These are phyloP conservation scores for Aeschynomene evenia DNA, from an alignment of 306 rosid genomes.

Conservation along the genomic window DNA sequence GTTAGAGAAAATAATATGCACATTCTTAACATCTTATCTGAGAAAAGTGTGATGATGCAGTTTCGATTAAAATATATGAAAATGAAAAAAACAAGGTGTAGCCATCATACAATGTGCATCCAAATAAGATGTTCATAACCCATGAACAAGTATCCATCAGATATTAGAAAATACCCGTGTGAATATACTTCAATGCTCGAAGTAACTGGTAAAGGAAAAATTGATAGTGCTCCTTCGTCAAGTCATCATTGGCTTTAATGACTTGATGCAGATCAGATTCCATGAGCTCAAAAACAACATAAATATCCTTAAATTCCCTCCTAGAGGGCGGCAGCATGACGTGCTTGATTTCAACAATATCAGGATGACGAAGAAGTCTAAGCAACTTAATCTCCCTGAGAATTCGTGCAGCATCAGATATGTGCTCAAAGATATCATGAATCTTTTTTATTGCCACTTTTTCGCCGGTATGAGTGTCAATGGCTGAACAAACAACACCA, in stretches of 20 bases:
- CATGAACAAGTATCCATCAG: constrained; percentile 11
- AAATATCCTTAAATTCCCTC: constrained; percentile 84
- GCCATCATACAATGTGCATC: not conserved
- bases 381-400: constrained; percentile 98
- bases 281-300: constrained; percentile 95
- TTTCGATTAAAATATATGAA: not conserved
- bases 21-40: not conserved
- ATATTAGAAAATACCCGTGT: constrained; percentile 56
- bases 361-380: constrained; percentile 92
- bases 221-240: constrained; percentile 89
- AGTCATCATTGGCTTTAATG: constrained; percentile 86
- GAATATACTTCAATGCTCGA: constrained; percentile 94
- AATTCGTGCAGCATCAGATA: constrained; percentile 95
- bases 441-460: constrained; percentile 94
- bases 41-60: constrained; percentile 13
- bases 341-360: constrained; percentile 94
- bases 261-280: constrained; percentile 98
- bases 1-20: not conserved
- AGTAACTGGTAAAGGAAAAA: constrained; percentile 94
- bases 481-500: constrained; percentile 95
- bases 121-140: constrained; percentile 1
- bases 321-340: constrained; percentile 86
- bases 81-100: not conserved
- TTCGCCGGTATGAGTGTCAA: constrained; percentile 83
- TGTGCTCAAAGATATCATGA: constrained; percentile 87